These are phyloP conservation scores for Blastomyces silverae DNA, from an alignment of 2,329 filamentous ascomycete genomes.

Conservation along the genomic window DNA sequence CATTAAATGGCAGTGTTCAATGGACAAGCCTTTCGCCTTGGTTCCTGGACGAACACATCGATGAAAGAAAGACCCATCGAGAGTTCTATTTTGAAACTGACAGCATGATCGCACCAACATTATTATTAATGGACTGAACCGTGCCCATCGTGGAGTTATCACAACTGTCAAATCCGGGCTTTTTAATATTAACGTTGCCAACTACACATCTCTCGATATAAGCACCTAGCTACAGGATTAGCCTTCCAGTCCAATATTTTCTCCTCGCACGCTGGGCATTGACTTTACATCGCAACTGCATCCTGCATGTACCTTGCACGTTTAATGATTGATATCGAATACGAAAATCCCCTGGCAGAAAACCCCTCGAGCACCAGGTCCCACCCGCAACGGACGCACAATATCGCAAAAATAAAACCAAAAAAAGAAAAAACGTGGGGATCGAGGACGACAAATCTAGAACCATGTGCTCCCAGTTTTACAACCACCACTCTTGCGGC, in stretches of 20 bases:
- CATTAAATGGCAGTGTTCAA: background rate
- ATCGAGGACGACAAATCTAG: background rate
- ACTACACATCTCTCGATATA: background rate
- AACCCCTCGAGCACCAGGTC: background rate
- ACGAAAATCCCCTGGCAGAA: background rate
- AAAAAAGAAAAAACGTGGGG: no score
- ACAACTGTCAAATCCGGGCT: background rate
- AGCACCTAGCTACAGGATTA: background rate
- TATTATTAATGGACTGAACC: background rate
- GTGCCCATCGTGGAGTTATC: background rate
- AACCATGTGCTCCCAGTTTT: slow-evolving; percentile 20
- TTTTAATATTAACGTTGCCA: background rate
- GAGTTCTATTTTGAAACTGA: background rate
- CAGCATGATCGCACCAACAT: background rate
- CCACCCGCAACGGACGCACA: background rate
- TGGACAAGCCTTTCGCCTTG: background rate
- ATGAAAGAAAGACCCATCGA: slow-evolving; percentile 2
- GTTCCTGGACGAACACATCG: slow-evolving; percentile 7
- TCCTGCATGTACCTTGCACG: background rate
- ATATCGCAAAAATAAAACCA: background rate
- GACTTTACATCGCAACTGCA: background rate
- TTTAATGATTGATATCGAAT: background rate
- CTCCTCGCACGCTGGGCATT: background rate
- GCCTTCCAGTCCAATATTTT: background rate
- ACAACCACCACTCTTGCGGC: slow-evolving; percentile 19